Evolutionary conservation across 192 early-diverging fungal genomes (phyloP), one percentile per base, ranked within the genome.

Genomic region (Funneliformis mosseae): DNA sequence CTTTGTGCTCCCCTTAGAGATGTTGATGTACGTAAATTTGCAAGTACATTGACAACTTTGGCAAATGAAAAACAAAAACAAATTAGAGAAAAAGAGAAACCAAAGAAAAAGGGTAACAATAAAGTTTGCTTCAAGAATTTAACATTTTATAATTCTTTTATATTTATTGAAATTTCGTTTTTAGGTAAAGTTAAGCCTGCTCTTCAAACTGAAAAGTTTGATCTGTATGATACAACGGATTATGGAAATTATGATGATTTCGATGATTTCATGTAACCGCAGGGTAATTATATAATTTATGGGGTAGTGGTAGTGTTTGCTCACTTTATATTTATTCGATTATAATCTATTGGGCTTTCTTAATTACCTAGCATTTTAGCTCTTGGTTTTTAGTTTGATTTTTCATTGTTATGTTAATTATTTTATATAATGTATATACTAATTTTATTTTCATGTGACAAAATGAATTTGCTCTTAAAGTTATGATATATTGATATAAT

Each of bases 41-140:
- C 92, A 21, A 87, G 87, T 81, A 85, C 91, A 9, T 79, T 95
- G 82, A 90, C 89, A 4, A 85, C 88, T 3, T 81, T 95, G 74
- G 93, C 92, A 67, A 93, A 93, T 77, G 93, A 94, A 86, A 93
- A 95, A 86, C 89, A 92, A 83, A 89, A 85, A 70, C 87, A 87
- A 23, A 84, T 86, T 11, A 86, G 87, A 71, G 93, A 94, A 25
- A 88, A 84, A 3, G 23, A 79, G 62, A 95, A 95, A 88, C 81
- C 84, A 64, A 93, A 92, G 87, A 93, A 94, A 88, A 92, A 91
- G 86, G 80, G 85, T 67, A 86, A 68, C 8, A 21, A 41, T 33
- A 16, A 64, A 45, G 11, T 10, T 14, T 77, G 1, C 33, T 12
- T 28, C 9, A 8, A 14, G 7, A 33, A 33, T n/a, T 33, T 33